phyloP scores from a whole-genome alignment of 495 filamentous ascomycete genomes.

The Tuber borchii region DNA sequence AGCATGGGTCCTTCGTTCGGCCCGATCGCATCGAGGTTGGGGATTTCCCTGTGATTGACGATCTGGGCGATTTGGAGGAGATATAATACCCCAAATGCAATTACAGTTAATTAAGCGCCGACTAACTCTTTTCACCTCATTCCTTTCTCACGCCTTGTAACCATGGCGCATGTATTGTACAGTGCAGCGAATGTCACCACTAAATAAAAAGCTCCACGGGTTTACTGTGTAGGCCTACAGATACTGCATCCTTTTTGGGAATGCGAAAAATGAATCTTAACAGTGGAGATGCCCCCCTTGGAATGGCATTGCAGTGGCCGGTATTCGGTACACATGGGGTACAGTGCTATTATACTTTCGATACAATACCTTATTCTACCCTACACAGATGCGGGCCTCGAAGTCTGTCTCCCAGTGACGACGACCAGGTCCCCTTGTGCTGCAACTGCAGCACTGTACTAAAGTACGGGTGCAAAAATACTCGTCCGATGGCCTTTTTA shows the following conservation, averaged over 20 bases:
- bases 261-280: not conserved
- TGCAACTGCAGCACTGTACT: not conserved
- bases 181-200: not conserved
- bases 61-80: slow-evolving; percentile 81
- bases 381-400: not conserved
- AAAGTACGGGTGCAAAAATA: too few species aligned
- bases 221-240: not conserved
- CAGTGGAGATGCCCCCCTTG: not conserved
- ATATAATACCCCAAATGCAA: slow-evolving; percentile 49
- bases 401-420: not conserved
- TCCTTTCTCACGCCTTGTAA: not conserved
- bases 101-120: not conserved
- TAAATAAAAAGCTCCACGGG: not conserved
- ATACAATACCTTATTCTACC: not conserved
- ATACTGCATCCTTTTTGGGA: not conserved
- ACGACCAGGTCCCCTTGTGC: not conserved
- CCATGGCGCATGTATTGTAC: not conserved
- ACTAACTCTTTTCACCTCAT: not conserved
- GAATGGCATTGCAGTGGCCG: not conserved
- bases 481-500: too few species aligned
- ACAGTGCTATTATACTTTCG: not conserved
- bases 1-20: slow-evolving; percentile 78
- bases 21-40: slow-evolving; percentile 86
- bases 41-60: slow-evolving; percentile 68
- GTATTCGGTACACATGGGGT: not conserved